Evolutionary conservation across 371 early-diverging fungal species (phyloP), one percentile per base, ranked within the genome.

Genomic region (Lichtheimia ramosa): DNA sequence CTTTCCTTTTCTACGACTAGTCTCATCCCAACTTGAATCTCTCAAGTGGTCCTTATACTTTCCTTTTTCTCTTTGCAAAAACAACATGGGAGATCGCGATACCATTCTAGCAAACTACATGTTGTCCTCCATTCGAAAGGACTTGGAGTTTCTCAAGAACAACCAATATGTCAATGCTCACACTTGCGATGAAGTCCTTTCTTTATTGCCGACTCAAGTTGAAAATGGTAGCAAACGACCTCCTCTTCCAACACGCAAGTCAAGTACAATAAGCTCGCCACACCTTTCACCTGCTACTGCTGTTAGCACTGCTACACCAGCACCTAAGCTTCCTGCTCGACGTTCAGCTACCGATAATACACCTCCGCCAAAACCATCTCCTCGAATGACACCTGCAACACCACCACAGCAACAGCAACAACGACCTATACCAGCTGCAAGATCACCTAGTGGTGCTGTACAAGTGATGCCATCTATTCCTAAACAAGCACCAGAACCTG

Each of bases 181-280:
- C 42, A 65, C 70, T 5, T 73, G 76, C 48, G 66, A 69, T 34
- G 73, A 72, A 16, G 72, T 81, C 7, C 20, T 72, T 8, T 60
- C 65, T 16, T 58, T 69, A 16, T 60, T 81, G 46, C 81, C 81
- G 21, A 39, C 59, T 12, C 41, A 14, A 40, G 14, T 34, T 53
- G 42, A 55, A 39, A 20, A 51, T 12, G 48, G 8, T 3, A 25
- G 13, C 15, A 52, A 56, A 10, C 64, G 58, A 40, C 77, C 75
- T 52, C 76, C 78, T 50, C 67, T 75, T 39, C 78, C 81, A 0
- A 72, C 70, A 39, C 75, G 78, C 41, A 75, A 75, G 57, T 71
- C 73, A 12, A 63, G 64, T n/a, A 55, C 68, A 7, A 8, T 34
- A 34, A 34, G 34, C 34, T 34, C 34, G 10, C 34, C 34, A 34